These are phyloP conservation scores for Penicillium sp. DNA, from an alignment of 2,329 filamentous ascomycete genomes.

Conservation along the genomic window DNA sequence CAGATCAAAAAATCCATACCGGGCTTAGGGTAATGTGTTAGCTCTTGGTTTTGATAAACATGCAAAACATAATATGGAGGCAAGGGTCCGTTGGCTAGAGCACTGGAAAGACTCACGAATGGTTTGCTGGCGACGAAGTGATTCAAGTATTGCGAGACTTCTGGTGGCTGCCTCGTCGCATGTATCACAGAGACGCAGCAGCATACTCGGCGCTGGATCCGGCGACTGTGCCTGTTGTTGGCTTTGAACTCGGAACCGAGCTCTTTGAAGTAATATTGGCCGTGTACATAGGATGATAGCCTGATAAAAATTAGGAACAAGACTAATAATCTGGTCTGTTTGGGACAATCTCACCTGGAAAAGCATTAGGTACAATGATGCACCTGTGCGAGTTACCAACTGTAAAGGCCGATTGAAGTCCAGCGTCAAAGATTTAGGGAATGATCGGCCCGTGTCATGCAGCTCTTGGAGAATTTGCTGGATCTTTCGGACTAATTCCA, in stretches of 20 bases:
- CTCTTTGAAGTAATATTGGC: conserved; percentile 21
- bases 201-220: conserved; percentile 7
- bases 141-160: conserved; percentile 21
- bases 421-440: conserved; percentile 15
- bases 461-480: conserved; percentile 20
- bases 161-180: conserved; percentile 23
- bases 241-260: conserved; percentile 14
- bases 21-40: not conserved
- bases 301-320: conserved; percentile 1
- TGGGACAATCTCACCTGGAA: conserved; percentile 16
- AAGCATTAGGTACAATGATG: conserved; percentile 24
- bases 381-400: conserved; percentile 22
- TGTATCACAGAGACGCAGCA: conserved; percentile 20
- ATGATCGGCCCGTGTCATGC: conserved; percentile 17
- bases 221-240: conserved; percentile 5
- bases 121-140: conserved; percentile 16
- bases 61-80: not conserved
- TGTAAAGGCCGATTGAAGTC: conserved; percentile 19
- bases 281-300: conserved; percentile 26
- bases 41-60: not conserved
- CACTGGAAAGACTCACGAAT: conserved; percentile 16
- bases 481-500: conserved; percentile 20
- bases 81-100: too few relatives aligned
- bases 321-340: not conserved
- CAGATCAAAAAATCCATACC: conserved; percentile 26